These are phyloP conservation scores for Vitis rupestris DNA, from an alignment of 164 flowering plant species.

Conservation along the genomic window DNA sequence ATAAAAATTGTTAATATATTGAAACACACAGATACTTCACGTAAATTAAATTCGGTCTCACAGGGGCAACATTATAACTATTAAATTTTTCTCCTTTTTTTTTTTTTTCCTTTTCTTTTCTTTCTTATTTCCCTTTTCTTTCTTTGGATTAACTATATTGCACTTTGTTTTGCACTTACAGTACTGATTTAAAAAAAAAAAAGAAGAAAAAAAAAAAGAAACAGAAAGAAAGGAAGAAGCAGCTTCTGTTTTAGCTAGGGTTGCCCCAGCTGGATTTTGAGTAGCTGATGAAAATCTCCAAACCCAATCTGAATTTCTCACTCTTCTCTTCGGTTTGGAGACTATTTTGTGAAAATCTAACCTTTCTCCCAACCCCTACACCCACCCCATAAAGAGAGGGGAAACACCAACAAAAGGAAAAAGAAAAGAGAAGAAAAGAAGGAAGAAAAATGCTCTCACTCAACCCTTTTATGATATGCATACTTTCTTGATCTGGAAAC, in stretches of 20 bases:
- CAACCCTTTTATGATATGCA: background rate
- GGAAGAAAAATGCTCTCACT: background rate
- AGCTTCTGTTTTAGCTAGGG: background rate
- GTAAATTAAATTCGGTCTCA: no score
- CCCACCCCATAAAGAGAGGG: no score
- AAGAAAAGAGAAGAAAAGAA: no score
- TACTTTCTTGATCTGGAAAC: background rate
- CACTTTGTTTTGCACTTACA: background rate
- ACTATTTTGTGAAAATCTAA: slow-evolving; percentile 2
- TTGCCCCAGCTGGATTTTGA: background rate
- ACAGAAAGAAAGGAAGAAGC: background rate
- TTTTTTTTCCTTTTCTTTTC: no score
- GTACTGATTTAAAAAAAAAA: background rate
- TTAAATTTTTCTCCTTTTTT: no score
- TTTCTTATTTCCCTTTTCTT: no score
- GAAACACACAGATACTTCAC: no score
- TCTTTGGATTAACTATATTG: no score
- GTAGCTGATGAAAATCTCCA: background rate
- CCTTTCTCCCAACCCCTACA: background rate
- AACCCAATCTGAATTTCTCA: slow-evolving; percentile 4
- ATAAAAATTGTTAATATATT: no score
- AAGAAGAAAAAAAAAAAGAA: background rate
- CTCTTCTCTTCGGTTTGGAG: slow-evolving; percentile 10
- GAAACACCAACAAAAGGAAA: no score
- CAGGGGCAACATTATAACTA: no score